A percentile compares a stretch with the other conserved stretches of the same genome.
phyloP scores from a whole-genome alignment of 371 early-diverging fungal genomes.

The Actinomortierella ambigua region DNA sequence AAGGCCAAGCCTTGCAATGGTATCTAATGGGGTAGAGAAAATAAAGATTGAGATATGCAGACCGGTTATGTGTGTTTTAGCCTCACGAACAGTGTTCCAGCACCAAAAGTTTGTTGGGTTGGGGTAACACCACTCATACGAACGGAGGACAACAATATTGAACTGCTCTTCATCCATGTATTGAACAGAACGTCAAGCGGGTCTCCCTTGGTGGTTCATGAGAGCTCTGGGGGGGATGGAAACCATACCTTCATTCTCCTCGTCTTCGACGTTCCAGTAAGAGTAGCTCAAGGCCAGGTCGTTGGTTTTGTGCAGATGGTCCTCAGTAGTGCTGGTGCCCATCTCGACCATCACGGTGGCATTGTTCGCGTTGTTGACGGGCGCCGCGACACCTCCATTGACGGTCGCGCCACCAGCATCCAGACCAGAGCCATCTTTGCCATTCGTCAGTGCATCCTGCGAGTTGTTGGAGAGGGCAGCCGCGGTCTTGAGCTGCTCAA shows the following conservation, averaged over 20 bases:
- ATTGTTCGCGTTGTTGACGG: slow-evolving; percentile 49
- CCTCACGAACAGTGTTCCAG: too few relatives aligned
- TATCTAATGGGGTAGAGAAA: slow-evolving; percentile 44
- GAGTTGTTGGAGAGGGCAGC: slow-evolving; percentile 51
- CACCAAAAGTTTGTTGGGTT: background rate
- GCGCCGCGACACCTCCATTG: slow-evolving; percentile 27
- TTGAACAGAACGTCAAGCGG: slow-evolving; percentile 1
- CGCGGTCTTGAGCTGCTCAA: slow-evolving; percentile 71
- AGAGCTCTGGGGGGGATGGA: background rate
- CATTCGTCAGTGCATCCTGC: slow-evolving; percentile 35
- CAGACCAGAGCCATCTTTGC: slow-evolving; percentile 48
- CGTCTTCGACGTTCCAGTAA: slow-evolving; percentile 81
- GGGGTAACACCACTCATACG: background rate
- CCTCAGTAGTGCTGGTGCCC: slow-evolving; percentile 43
- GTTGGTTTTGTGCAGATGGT: slow-evolving; percentile 56
- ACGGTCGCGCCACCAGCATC: slow-evolving; percentile 16
- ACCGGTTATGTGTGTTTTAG: too few relatives aligned
- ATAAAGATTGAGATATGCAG: background rate
- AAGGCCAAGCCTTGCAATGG: slow-evolving; percentile 83
- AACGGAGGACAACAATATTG: background rate
- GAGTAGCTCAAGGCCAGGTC: slow-evolving; percentile 85
- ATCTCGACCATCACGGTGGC: slow-evolving; percentile 61
- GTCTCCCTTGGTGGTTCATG: background rate
- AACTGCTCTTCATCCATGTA: slow-evolving; percentile 1
- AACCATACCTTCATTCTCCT: slow-evolving; percentile 75